A percentile compares a stretch with the other conserved stretches of the same genome.
phyloP scores from a whole-genome alignment of 2,329 filamentous ascomycete genomes.

The Penicillium concentricum region DNA sequence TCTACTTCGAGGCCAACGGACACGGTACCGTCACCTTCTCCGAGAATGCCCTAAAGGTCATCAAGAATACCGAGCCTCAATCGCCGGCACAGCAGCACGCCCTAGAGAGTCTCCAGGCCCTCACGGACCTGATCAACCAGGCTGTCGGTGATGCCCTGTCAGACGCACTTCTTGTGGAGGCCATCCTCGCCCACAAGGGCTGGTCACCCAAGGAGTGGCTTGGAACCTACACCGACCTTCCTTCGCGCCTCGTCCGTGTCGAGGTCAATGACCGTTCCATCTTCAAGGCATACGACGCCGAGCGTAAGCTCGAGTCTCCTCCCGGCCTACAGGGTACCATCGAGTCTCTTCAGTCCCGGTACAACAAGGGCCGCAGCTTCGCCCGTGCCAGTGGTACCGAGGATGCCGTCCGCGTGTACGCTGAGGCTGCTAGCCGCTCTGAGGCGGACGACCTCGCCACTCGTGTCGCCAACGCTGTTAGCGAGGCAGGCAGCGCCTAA shows the following conservation, averaged over 20 bases:
- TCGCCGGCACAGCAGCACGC: slow-evolving; percentile 90
- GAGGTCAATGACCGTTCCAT: slow-evolving; percentile 83
- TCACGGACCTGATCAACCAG: slow-evolving; percentile 94
- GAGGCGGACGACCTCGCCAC: slow-evolving; percentile 89
- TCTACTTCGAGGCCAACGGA: slow-evolving; percentile 98
- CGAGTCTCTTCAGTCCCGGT: slow-evolving; percentile 83
- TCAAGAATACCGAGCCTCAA: slow-evolving; percentile 77
- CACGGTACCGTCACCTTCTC: slow-evolving; percentile 97
- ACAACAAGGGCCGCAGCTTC: slow-evolving; percentile 84
- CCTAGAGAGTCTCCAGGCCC: slow-evolving; percentile 76
- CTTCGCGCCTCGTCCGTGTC: slow-evolving; percentile 91
- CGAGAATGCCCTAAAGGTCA: slow-evolving; percentile 72
- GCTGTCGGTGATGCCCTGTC: slow-evolving; percentile 94
- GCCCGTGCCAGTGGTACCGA: slow-evolving; percentile 92
- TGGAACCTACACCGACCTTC: slow-evolving; percentile 86
- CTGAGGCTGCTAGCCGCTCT: slow-evolving; percentile 82
- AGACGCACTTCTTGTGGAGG: slow-evolving; percentile 93
- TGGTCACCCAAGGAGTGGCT: slow-evolving; percentile 93
- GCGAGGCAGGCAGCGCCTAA: slow-evolving; percentile 50
- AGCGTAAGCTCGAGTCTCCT: slow-evolving; percentile 80
- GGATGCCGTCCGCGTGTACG: slow-evolving; percentile 93
- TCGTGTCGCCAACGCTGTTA: slow-evolving; percentile 75
- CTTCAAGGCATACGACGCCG: slow-evolving; percentile 89
- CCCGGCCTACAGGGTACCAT: slow-evolving; percentile 79
- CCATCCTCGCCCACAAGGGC: slow-evolving; percentile 90